Percentiles rank a stretch among this genome's conserved stretches.
Conservation (phyloP, 2,329 filamentous ascomycete genomes). For the Trichoderma sp. region DNA sequence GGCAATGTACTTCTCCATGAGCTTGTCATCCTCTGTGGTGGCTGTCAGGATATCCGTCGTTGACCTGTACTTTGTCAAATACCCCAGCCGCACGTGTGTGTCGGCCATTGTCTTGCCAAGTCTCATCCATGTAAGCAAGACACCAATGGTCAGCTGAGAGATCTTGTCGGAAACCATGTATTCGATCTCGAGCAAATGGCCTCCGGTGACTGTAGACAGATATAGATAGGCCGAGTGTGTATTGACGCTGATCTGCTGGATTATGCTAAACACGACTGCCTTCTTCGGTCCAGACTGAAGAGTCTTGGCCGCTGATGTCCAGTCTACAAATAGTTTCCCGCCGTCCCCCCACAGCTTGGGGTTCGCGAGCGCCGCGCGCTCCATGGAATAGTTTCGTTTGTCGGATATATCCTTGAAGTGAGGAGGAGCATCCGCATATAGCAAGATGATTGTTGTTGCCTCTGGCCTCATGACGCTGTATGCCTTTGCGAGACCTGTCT, state of each 20-base stretch:
- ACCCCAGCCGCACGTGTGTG: not conserved
- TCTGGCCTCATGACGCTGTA: slow-evolving; percentile 46
- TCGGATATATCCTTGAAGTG: slow-evolving; percentile 36
- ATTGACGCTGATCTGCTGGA: slow-evolving; percentile 27
- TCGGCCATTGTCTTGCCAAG: slow-evolving; percentile 24
- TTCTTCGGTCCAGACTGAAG: slow-evolving; percentile 35
- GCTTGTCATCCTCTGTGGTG: not conserved
- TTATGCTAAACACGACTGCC: slow-evolving; percentile 44
- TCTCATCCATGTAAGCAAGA: slow-evolving; percentile 45
- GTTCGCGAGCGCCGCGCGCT: slow-evolving; percentile 26
- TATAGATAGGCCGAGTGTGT: slow-evolving; percentile 38
- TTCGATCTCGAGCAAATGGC: slow-evolving; percentile 37
- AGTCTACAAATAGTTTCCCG: slow-evolving; percentile 42
- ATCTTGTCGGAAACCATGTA: slow-evolving; percentile 30
- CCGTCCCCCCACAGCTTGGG: slow-evolving; percentile 30
- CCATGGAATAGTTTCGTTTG: slow-evolving; percentile 29
- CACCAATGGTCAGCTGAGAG: slow-evolving; percentile 40
- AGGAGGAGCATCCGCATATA: slow-evolving; percentile 49
- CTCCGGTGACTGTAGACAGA: slow-evolving; percentile 41
- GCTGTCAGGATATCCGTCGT: not conserved
- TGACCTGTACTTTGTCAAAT: slow-evolving; percentile 20
- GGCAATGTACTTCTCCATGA: not conserved
- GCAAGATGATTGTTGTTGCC: slow-evolving; percentile 47
- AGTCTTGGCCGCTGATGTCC: slow-evolving; percentile 37
- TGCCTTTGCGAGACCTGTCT: slow-evolving; percentile 47